Percentiles rank a stretch among this genome's conserved stretches.
Evolutionary conservation across 176 grass and related monocot species (phyloP).

Genomic region (bread wheat (Triticum aestivum)): IWGSC_CS_RefSeq_v2.1 NC_057814.1:15086253-15086752

Average conservation of each 20-base stretch:
- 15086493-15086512: neutral
- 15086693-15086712: neutral
- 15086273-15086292: neutral
- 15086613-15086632: neutral
- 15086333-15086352: neutral
- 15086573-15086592: neutral
- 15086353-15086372: no score
- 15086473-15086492: neutral
- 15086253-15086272: constrained; percentile 21
- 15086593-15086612: neutral
- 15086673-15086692: no score
- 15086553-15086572: neutral
- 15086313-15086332: neutral
- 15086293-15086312: neutral
- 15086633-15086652: no score
- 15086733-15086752: neutral
- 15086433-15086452: neutral
- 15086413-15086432: neutral
- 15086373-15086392: no score
- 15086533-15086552: neutral
- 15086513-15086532: neutral
- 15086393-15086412: neutral
- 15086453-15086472: neutral
- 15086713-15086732: neutral
- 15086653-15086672: no score